Percentiles rank a stretch among this genome's conserved stretches.
Evolutionary conservation across 495 filamentous ascomycete species (phyloP).

Genomic region (Podospora comata): DNA sequence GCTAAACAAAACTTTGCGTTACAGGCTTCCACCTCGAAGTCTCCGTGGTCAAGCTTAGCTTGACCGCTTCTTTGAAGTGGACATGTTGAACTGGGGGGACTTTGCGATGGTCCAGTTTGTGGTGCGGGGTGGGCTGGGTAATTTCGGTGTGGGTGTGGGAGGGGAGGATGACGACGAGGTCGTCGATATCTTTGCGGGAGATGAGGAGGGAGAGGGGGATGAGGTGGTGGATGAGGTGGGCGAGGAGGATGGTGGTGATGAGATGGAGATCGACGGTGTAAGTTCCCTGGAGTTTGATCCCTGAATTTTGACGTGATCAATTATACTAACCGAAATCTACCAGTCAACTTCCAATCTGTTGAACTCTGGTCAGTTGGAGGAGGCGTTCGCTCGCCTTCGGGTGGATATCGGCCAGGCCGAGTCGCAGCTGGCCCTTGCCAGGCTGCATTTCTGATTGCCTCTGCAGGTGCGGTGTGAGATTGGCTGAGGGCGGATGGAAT

Average conservation of each 20-base stretch:
- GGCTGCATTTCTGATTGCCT: not conserved
- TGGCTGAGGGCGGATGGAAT: too few species aligned
- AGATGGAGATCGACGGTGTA: not conserved
- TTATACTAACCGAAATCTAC: not conserved
- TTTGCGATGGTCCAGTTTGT: not conserved
- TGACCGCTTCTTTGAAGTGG: conserved; percentile 3
- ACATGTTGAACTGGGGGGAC: conserved; percentile 7
- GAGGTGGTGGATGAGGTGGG: not conserved
- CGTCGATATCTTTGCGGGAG: not conserved
- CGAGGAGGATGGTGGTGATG: not conserved
- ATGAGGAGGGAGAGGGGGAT: not conserved
- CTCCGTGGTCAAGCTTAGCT: not conserved
- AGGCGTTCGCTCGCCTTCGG: not conserved
- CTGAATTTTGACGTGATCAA: not conserved
- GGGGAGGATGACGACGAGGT: not conserved
- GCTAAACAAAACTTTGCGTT: not conserved
- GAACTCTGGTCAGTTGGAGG: not conserved
- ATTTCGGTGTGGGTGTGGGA: not conserved
- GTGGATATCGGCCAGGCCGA: not conserved
- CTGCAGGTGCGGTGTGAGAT: too few species aligned
- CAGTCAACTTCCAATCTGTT: not conserved
- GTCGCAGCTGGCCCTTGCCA: not conserved
- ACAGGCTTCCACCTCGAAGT: not conserved
- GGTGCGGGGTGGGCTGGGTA: not conserved
- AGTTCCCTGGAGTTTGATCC: not conserved